phyloP scores from a whole-genome alignment of 768 basidiomycete genomes.

The Tylopilus vinaceipallidus region DNA sequence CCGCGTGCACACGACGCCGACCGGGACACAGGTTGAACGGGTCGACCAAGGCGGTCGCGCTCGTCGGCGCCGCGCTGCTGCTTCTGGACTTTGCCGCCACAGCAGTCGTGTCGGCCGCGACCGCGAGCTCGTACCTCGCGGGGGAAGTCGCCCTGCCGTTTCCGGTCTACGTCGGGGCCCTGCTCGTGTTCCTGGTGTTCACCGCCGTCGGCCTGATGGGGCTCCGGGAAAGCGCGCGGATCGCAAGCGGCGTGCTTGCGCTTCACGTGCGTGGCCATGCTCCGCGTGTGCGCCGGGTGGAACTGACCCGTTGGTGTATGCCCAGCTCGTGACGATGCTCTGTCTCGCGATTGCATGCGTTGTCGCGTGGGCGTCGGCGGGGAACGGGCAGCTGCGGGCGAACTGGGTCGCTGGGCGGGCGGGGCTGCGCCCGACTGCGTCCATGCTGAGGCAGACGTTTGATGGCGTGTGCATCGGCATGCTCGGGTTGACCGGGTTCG shows the following conservation, averaged over 20 bases:
- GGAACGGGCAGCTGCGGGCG: constrained; percentile 43
- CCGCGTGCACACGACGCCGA: neutral
- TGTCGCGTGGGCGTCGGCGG: constrained; percentile 51
- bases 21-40: constrained; percentile 50
- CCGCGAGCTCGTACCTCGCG: constrained; percentile 63
- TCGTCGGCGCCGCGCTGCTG: constrained; percentile 63
- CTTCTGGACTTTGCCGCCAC: constrained; percentile 73
- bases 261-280: constrained; percentile 49
- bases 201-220: constrained; percentile 55
- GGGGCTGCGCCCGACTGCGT: constrained; percentile 26
- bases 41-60: constrained; percentile 58
- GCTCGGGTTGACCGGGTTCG: constrained; percentile 70
- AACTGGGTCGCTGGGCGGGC: constrained; percentile 52
- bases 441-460: constrained; percentile 49
- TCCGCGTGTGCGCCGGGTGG: neutral
- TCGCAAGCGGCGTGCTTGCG: constrained; percentile 55
- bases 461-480: constrained; percentile 70
- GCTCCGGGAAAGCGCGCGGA: constrained; percentile 57
- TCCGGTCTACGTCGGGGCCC: constrained; percentile 48
- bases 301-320: neutral
- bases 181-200: constrained; percentile 55
- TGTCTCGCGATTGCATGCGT: constrained; percentile 48
- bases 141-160: constrained; percentile 63
- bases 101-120: constrained; percentile 69
- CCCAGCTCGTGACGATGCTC: constrained; percentile 54